Percentiles rank a stretch among this genome's conserved stretches.
Evolutionary conservation across 2,329 filamentous ascomycete species (phyloP).

Genomic region (Ceratocystiopsis brevicomis): DNA sequence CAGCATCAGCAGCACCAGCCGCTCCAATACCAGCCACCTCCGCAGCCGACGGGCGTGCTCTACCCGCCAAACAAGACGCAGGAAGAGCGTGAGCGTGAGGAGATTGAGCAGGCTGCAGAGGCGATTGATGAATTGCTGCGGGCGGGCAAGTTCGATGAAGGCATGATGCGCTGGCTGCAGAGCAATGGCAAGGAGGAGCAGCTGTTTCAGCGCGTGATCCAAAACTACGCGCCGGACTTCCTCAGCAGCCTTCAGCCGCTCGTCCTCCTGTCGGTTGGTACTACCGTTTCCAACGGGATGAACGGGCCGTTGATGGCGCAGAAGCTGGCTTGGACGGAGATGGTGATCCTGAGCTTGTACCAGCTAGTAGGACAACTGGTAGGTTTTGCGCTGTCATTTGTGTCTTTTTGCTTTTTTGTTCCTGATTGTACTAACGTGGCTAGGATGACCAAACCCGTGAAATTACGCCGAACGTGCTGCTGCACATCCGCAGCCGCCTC

Average conservation of each 20-base stretch:
- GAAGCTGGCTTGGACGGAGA: conserved; percentile 41
- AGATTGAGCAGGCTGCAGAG: conserved; percentile 36
- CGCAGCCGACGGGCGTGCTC: conserved; percentile 15
- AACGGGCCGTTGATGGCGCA: conserved; percentile 32
- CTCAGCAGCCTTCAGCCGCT: conserved; percentile 40
- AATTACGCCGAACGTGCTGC: conserved; percentile 38
- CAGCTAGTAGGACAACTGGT: conserved; percentile 30
- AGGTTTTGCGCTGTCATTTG: conserved; percentile 15
- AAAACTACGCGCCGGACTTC: conserved; percentile 30
- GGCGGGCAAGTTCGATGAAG: conserved; percentile 40
- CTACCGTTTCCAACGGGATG: conserved; percentile 41
- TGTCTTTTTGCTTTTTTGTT: background rate
- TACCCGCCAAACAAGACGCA: conserved; percentile 21
- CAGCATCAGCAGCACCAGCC: conserved; percentile 7
- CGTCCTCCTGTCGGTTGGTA: conserved; percentile 43
- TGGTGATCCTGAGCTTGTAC: conserved; percentile 35
- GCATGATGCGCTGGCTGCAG: conserved; percentile 49
- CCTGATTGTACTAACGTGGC: background rate
- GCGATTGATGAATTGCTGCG: conserved; percentile 44
- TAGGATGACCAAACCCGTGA: conserved; percentile 35
- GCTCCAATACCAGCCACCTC: conserved; percentile 6
- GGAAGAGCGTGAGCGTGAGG: conserved; percentile 28
- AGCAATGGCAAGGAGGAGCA: conserved; percentile 36
- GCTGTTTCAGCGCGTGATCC: conserved; percentile 38
- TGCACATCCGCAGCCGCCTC: conserved; percentile 30